phyloP scores from a whole-genome alignment of 2,329 filamentous ascomycete genomes.

The Rosellinia necatrix region DNA sequence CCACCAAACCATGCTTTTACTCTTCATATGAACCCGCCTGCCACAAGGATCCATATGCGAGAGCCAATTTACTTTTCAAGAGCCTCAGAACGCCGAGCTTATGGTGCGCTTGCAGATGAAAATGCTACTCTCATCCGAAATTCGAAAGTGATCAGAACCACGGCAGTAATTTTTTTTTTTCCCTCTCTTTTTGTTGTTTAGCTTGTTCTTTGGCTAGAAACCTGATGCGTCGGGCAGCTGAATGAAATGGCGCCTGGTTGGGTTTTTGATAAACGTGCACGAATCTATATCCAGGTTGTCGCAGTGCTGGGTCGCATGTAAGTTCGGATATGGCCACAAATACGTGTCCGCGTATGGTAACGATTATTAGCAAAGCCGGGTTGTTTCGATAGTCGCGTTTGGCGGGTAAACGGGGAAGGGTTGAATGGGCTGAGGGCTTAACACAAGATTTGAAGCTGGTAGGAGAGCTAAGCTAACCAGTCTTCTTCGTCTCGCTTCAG shows the following conservation, averaged over 20 bases:
- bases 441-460: slow-evolving; percentile 1
- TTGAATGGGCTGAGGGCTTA: background rate
- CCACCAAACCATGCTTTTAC: background rate
- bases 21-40: background rate
- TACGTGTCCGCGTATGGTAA: background rate
- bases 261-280: background rate
- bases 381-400: background rate
- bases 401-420: background rate
- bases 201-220: background rate
- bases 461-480: slow-evolving; percentile 51
- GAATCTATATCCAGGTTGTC: background rate
- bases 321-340: background rate
- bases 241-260: background rate
- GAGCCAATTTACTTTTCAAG: slow-evolving; percentile 10
- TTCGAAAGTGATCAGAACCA: too few relatives aligned
- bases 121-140: background rate
- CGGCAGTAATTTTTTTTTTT: too few relatives aligned
- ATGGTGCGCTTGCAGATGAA: slow-evolving; percentile 17
- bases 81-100: slow-evolving; percentile 22
- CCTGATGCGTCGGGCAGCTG: background rate
- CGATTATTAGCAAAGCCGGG: background rate
- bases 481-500: slow-evolving; percentile 62
- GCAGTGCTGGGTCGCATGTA: background rate
- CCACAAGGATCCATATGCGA: background rate
- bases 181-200: background rate